Conservation (phyloP, 202 grass and related monocot genomes). For the Setaria italica region DNA sequence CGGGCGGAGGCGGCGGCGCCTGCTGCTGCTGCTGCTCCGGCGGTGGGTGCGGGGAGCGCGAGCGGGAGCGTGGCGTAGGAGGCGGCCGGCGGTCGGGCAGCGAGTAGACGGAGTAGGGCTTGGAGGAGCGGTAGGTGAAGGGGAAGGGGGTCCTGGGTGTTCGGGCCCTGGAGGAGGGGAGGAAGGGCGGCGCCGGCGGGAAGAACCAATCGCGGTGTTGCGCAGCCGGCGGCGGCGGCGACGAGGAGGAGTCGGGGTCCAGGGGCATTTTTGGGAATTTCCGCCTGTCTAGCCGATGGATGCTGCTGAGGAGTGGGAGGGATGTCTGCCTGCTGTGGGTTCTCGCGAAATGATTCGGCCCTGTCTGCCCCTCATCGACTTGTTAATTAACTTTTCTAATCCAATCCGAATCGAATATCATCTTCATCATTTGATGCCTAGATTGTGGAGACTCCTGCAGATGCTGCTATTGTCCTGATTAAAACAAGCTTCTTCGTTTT, state of each 20-base stretch:
- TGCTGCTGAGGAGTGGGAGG: slow-evolving; percentile 1
- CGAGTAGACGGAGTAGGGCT: slow-evolving; percentile 56
- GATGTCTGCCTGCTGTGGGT: slow-evolving; percentile 32
- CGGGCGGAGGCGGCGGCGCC: slow-evolving; percentile 1
- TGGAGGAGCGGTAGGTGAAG: slow-evolving; percentile 57
- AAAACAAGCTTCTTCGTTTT: no score
- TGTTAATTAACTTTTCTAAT: neutral
- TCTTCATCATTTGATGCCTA: no score
- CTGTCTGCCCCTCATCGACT: neutral
- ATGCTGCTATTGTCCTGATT: no score
- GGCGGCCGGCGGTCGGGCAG: slow-evolving; percentile 50
- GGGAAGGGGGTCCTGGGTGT: slow-evolving; percentile 56
- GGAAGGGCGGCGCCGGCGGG: slow-evolving; percentile 64
- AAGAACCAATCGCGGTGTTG: slow-evolving; percentile 81
- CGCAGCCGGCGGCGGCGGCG: slow-evolving; percentile 38
- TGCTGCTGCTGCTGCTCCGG: slow-evolving; percentile 37
- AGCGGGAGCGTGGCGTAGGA: slow-evolving; percentile 52
- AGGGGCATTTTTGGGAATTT: slow-evolving; percentile 58
- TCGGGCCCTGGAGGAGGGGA: slow-evolving; percentile 44
- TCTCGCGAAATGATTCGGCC: neutral
- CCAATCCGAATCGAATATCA: no score
- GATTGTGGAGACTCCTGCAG: no score
- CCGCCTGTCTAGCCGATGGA: neutral
- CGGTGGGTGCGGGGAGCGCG: slow-evolving; percentile 50
- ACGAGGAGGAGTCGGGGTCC: slow-evolving; percentile 52